phyloP scores from a whole-genome alignment of 805 yeast species.

The Kodamaea fukazawae region DNA sequence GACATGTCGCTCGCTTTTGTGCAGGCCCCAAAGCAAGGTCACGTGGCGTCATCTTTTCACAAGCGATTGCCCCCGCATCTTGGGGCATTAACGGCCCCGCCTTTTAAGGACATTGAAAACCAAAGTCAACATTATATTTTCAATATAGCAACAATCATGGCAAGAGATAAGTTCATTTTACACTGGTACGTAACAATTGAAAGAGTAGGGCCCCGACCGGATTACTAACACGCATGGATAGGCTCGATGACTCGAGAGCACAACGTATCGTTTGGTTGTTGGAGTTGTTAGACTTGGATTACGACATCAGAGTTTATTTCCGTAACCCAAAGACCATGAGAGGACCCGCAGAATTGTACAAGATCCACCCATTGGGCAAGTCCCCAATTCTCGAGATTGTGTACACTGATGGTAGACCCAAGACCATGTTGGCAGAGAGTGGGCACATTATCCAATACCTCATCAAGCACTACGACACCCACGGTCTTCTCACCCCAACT shows the following conservation, averaged over 20 bases:
- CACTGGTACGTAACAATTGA: conserved; percentile 23
- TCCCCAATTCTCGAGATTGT: conserved; percentile 54
- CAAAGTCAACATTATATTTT: not conserved
- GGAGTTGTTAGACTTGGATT: conserved; percentile 57
- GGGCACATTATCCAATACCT: conserved; percentile 40
- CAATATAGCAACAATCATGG: conserved; percentile 5
- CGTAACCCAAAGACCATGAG: conserved; percentile 47
- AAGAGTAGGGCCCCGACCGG: not conserved
- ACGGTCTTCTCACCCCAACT: conserved; percentile 23
- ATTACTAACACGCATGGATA: conserved; percentile 10
- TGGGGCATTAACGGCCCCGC: not conserved
- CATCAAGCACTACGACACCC: conserved; percentile 33
- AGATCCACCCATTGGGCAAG: conserved; percentile 62
- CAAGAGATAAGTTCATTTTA: conserved; percentile 22
- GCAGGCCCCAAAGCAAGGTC: too few relatives aligned
- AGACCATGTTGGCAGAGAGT: conserved; percentile 34
- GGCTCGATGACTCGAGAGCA: conserved; percentile 57
- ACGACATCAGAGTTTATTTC: conserved; percentile 50
- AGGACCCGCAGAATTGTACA: conserved; percentile 40
- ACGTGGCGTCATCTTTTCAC: too few relatives aligned
- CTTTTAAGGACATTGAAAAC: too few relatives aligned
- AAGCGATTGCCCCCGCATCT: conserved; percentile 1
- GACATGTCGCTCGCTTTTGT: too few relatives aligned
- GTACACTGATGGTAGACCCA: conserved; percentile 35
- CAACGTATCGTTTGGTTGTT: conserved; percentile 62